Evolutionary conservation across 169 alveolate species (phyloP).

Genomic region (Plasmodium inui): DNA sequence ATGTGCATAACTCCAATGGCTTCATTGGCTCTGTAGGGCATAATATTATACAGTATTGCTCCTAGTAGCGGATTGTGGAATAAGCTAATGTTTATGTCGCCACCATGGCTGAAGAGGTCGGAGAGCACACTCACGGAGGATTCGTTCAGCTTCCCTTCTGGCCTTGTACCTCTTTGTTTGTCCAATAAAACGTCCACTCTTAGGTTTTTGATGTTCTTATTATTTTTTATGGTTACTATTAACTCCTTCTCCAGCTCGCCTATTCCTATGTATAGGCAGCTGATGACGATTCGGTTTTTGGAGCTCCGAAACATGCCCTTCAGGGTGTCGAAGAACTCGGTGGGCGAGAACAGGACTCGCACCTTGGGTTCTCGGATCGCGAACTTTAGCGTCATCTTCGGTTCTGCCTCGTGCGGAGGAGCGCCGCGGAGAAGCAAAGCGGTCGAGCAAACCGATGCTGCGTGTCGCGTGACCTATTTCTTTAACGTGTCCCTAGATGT

Average conservation of each 20-base stretch:
- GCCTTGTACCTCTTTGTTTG: conserved; percentile 77
- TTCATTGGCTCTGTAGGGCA: conserved; percentile 81
- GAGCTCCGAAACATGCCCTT: conserved; percentile 76
- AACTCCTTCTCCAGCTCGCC: conserved; percentile 81
- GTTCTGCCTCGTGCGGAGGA: conserved; percentile 15
- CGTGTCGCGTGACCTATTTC: background rate
- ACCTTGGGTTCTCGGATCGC: conserved; percentile 75
- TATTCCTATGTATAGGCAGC: conserved; percentile 82
- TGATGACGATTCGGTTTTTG: conserved; percentile 77
- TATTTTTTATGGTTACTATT: conserved; percentile 62
- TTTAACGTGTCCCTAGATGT: background rate
- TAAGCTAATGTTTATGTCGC: conserved; percentile 74
- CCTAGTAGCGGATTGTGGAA: conserved; percentile 84
- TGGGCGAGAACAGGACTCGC: conserved; percentile 77
- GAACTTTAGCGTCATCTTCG: conserved; percentile 77
- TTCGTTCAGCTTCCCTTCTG: conserved; percentile 73
- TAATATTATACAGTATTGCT: conserved; percentile 69
- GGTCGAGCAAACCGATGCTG: background rate
- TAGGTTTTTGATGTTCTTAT: conserved; percentile 72
- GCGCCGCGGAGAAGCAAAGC: too few relatives aligned
- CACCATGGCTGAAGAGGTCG: conserved; percentile 51
- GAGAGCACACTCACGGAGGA: conserved; percentile 74
- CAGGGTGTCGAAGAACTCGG: conserved; percentile 78
- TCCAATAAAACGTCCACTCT: conserved; percentile 81
- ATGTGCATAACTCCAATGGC: conserved; percentile 85